Evolutionary conservation across 306 rosid species (phyloP).

Genomic region (Senna siamea): DNA sequence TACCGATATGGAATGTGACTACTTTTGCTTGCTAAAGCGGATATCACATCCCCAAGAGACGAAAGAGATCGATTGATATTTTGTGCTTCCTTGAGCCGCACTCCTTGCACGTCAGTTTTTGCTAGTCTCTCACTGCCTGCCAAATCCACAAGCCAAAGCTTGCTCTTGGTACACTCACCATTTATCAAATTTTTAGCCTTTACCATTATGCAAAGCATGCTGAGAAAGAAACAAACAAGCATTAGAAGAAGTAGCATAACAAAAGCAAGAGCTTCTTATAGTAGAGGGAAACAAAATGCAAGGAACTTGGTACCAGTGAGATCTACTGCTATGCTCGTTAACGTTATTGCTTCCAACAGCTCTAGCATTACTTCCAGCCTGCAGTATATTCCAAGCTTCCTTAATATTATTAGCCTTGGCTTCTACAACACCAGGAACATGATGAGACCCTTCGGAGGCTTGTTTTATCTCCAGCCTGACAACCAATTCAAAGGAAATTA

Average conservation of each 20-base stretch:
- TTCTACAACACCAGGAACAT: constrained; percentile 81
- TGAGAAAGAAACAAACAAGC: constrained; percentile 42
- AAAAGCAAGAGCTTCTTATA: constrained; percentile 4
- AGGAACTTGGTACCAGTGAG: constrained; percentile 68
- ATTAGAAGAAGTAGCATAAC: constrained; percentile 12
- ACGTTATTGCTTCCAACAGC: constrained; percentile 85
- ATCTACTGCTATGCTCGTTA: constrained; percentile 91
- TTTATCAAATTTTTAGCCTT: constrained; percentile 76
- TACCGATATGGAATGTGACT: constrained; percentile 91
- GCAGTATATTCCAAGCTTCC: constrained; percentile 78
- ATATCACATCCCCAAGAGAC: constrained; percentile 89
- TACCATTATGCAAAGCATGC: constrained; percentile 80
- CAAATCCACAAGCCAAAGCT: constrained; percentile 93
- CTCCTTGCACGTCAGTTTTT: constrained; percentile 84
- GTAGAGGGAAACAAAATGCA: background rate
- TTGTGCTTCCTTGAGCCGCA: constrained; percentile 87
- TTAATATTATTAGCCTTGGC: constrained; percentile 67
- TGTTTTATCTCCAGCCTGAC: constrained; percentile 88
- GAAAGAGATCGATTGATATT: constrained; percentile 88
- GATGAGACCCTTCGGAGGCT: constrained; percentile 73
- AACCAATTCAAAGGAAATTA: constrained; percentile 33
- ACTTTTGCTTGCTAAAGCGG: constrained; percentile 82
- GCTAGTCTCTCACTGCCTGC: constrained; percentile 96
- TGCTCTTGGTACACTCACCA: constrained; percentile 83
- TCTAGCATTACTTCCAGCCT: constrained; percentile 85